A percentile compares a stretch with the other conserved stretches of the same genome.
Conservation (phyloP, 2,329 filamentous ascomycete genomes). For the Colletotrichum spaethianum region DNA sequence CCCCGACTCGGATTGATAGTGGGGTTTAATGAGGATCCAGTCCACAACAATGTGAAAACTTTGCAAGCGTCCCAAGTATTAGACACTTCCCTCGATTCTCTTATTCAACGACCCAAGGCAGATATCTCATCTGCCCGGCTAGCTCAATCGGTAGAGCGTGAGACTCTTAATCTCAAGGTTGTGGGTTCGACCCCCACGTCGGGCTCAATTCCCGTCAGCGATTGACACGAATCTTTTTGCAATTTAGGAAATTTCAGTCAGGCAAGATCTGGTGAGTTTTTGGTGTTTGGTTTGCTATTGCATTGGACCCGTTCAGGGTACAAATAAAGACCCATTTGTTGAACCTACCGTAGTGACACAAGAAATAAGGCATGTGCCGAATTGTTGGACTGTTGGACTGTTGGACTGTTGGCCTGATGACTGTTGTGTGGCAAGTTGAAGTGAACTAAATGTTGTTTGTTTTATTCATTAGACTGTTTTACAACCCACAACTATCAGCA, state of each 20-base stretch:
- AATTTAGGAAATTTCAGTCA: neutral
- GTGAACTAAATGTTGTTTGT: too few relatives aligned
- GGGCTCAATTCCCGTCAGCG: constrained; percentile 45
- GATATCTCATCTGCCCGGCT: constrained; percentile 59
- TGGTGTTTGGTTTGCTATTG: neutral
- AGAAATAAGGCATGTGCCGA: too few relatives aligned
- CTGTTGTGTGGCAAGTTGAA: too few relatives aligned
- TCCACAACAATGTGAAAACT: constrained; percentile 25
- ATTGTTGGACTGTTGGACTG: too few relatives aligned
- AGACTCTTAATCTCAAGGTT: constrained; percentile 77
- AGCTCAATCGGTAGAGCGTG: constrained; percentile 82
- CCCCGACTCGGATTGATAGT: neutral
- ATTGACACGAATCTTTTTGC: neutral
- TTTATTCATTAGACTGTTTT: too few relatives aligned
- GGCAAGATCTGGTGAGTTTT: fast-evolving
- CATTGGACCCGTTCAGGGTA: too few relatives aligned
- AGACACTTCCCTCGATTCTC: too few relatives aligned
- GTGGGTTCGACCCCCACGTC: constrained; percentile 63
- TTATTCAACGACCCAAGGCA: constrained; percentile 20
- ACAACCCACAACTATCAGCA: too few relatives aligned
- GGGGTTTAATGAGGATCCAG: neutral
- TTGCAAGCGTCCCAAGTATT: neutral
- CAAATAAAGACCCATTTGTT: too few relatives aligned
- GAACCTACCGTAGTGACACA: too few relatives aligned
- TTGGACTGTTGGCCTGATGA: too few relatives aligned